Base-by-base conservation (phyloP, 352 stramenopile genomes). In the Phytophthora pistaciae region DNA sequence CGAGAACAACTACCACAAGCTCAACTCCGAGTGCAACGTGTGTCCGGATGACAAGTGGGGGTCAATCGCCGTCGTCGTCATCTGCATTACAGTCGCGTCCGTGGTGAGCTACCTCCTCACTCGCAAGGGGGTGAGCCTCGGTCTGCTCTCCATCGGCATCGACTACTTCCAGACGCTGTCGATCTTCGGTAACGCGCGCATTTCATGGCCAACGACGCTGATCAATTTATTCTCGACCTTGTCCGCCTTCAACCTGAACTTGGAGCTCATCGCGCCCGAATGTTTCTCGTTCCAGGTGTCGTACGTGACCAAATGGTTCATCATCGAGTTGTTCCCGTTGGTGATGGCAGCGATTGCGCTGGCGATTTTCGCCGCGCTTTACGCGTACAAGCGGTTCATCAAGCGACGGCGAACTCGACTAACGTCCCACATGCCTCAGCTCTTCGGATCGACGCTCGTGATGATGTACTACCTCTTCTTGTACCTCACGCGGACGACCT, bases 91-190 rank as follows among this genome's bases (percentile, higher is more conserved):
- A n/a, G 64, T 84, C 8, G 83, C 76, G 23, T 75, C 70, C 0
- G 68, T 88, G n/a, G 70, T 92, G 33, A 87, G 77, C 33, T 90
- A 86, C 63, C 21, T 91, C 25, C 75, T 92, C 10, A 89, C 74
- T 6, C 78, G 77, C 33, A 87, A 87, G 42, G 82, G 85, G 54
- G 81, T 94, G 48, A 92, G 83, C 62, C 74, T 95, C 5, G 86
- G 84, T 1, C 66, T 96, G 9, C 49, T 97, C 3, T 90, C 84
- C 1, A 95, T 96, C 50, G 90, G 85, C 21, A 83, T 96, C 27
- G 90, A 96, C 67, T 96, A 95, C 83, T 87, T 95, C 44, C 90
- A 97, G 74, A 92, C 94, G 20, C 70, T 97, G 1, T 86, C 87
- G 9, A 90, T 97, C 50, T 95, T 97, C 52, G 86, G 84, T 7